Evolutionary conservation across 2,329 filamentous ascomycete genomes (phyloP), one percentile per base, ranked within the genome.

Genomic region (Xylariaceae sp.): DNA sequence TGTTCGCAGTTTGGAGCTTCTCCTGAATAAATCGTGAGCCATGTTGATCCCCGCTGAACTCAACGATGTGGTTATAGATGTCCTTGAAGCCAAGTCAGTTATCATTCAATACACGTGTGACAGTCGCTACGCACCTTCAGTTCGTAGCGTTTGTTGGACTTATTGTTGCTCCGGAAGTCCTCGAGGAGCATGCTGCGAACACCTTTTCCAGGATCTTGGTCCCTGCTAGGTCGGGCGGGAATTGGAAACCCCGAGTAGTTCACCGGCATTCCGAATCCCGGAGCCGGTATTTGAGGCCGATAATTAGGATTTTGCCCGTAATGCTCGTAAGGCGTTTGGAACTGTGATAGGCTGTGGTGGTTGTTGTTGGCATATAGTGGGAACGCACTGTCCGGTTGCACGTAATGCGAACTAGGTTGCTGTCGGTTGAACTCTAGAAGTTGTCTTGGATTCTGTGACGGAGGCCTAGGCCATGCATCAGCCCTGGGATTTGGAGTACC

Each of bases 21-120:
- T 89, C 85, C 70, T 99, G 95, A 56, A 99, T 96, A 72, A 97
- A 97, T 1, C 95, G 86, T 1, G 95, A 99, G 1, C 93, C 95
- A 65, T 96, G 89, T 71, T 98, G 95, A 69, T 99, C 95, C 16
- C 95, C 93, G 65, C 91, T 93, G 73, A 98, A 98, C 70, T 97
- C 93, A 0, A 96, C 92, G 40, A 98, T 85, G 68, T 96, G 86
- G 52, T 84, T 84, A 70, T 90, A 93, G 43, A 98, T 93, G 61
- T 96, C 90, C 81, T 87, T 57, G 3, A 40, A 3, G 3, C 1
- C 19, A 21, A 7, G 26, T 71, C 59, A 66, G 62, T 49, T 44
- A 19, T 9, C 19, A n/a, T 14, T 5, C 20, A 41, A 26, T 14
- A 20, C 40, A 12, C 14, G 43, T 40, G 42, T 48, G 44, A 19